These are phyloP conservation scores for Phytophthora fragariaefolia DNA, from an alignment of 352 stramenopile genomes.

Conservation along the genomic window DNA sequence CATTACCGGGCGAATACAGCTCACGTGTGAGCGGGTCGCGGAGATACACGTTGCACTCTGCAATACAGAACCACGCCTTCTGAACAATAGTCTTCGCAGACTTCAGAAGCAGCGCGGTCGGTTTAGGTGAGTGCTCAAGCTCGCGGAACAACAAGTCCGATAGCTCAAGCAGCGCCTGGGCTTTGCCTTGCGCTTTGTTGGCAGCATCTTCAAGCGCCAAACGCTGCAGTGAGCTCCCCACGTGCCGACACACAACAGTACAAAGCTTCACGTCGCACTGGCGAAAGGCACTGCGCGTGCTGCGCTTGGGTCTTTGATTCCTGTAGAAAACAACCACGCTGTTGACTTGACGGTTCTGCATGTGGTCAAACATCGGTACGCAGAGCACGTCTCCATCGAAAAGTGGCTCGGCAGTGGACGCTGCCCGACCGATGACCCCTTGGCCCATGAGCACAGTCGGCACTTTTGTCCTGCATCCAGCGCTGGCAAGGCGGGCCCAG, in stretches of 20 bases:
- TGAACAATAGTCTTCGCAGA: constrained; percentile 27
- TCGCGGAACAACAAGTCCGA: constrained; percentile 72
- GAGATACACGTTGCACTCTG: constrained; percentile 72
- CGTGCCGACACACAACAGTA: constrained; percentile 56
- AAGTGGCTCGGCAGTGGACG: constrained; percentile 38
- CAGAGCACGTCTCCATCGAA: constrained; percentile 56
- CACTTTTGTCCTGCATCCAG: constrained; percentile 24
- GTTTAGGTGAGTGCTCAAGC: constrained; percentile 68
- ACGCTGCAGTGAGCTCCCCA: constrained; percentile 61
- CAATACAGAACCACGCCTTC: constrained; percentile 30
- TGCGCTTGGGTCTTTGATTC: constrained; percentile 13
- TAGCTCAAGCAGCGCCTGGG: constrained; percentile 68
- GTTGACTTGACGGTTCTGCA: constrained; percentile 49
- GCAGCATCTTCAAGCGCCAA: constrained; percentile 67
- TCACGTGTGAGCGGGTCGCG: constrained; percentile 64
- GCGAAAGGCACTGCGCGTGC: constrained; percentile 42
- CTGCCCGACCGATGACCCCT: constrained; percentile 58
- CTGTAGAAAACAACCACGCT: constrained; percentile 68
- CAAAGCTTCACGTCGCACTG: constrained; percentile 67
- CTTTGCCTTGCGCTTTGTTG: constrained; percentile 64
- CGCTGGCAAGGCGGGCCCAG: constrained; percentile 51
- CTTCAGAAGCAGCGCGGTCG: constrained; percentile 56
- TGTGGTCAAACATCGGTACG: constrained; percentile 54
- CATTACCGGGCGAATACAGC: constrained; percentile 59
- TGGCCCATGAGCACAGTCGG: constrained; percentile 59